Conservation (phyloP, 441 rosid genomes). For the Erodium moschatum region DNA sequence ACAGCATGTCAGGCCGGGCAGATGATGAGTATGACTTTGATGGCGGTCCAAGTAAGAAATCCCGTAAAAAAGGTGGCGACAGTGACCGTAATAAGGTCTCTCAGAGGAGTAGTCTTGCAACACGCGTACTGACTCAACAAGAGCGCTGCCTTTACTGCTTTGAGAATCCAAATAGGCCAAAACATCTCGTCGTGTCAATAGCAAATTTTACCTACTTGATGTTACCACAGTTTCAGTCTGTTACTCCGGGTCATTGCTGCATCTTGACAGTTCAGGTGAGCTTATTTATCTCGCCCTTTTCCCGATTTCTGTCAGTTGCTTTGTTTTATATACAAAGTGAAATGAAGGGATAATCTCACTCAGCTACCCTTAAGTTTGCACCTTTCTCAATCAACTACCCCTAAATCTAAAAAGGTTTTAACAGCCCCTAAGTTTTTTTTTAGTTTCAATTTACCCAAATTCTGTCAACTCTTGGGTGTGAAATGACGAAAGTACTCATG, state of each 20-base stretch:
- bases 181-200: conserved; percentile 69
- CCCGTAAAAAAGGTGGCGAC: conserved; percentile 34
- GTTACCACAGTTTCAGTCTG: conserved; percentile 66
- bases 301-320: background rate
- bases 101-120: conserved; percentile 33
- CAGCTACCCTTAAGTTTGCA: too few species aligned
- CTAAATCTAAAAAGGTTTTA: too few species aligned
- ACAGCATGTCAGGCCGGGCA: conserved; percentile 54
- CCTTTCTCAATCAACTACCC: too few species aligned
- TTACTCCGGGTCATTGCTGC: conserved; percentile 84
- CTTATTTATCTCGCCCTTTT: conserved; percentile 7
- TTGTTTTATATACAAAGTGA: background rate
- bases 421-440: too few species aligned
- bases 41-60: conserved; percentile 52
- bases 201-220: conserved; percentile 79
- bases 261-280: conserved; percentile 68
- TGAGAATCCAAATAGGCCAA: conserved; percentile 77
- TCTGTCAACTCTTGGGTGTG: too few species aligned
- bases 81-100: conserved; percentile 27
- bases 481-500: too few species aligned
- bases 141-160: conserved; percentile 85
- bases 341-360: too few species aligned
- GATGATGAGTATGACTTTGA: conserved; percentile 91
- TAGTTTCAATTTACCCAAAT: too few species aligned
- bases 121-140: conserved; percentile 68